Evolutionary conservation across 768 basidiomycete species (phyloP), one percentile per base, ranked within the genome.

Genomic region (Leucocoprinus leucothites): DNA sequence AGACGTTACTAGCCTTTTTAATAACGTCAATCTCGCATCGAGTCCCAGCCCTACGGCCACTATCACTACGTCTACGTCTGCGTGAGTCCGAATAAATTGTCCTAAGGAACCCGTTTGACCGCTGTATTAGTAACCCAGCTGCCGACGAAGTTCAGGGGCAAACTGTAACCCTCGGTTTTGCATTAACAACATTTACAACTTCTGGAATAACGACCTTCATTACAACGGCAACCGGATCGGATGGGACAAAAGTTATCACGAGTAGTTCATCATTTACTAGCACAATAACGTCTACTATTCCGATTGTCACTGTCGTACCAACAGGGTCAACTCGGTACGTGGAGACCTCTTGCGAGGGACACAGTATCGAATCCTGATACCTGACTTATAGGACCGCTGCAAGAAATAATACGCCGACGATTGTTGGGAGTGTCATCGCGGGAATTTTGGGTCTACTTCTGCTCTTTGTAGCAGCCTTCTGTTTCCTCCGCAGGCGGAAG

Each of bases 391-490:
- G 45, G 6, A n/a, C 25, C 11, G 24, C 11, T 8, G 9, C 53
- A 9, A 54, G 38, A 11, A 28, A 26, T 47, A 54, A 36, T 7
- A 26, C 25, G 9, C 8, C n/a, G 40, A 26, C 45, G 26, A 46
- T 54, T 19, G 45, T 41, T n/a, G 53, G 53, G 18, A 45, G 53
- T 19, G 45, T 54, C 11, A 40, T 54, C n/a, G 24, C 45, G 19
- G 44, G 53, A 26, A 16, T 48, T 31, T 13, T 48, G 11, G 53
- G 53, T 8, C 25, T 54, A 14, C 22, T 38, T n/a, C 14, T 31
- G 3, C 36, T 54, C 25, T 24, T 54, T n/a, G 35, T 28, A 25
- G 45, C 46, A 18, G 19, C 47, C 11, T 26, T 54, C 24, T 47
- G 34, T 13, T 31, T 54, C 24, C 45, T 40, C 5, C 53, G 53